Conservation (phyloP, 345 rosid species). For the Brassica napus region Da-Ae NC_063434.1:14126001-14126500, state of each 20-base stretch:
- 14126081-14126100: constrained; percentile 60
- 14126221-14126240: constrained; percentile 70
- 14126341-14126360: background rate
- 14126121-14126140: constrained; percentile 4
- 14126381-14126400: constrained; percentile 59
- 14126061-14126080: constrained; percentile 55
- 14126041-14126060: constrained; percentile 65
- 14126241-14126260: constrained; percentile 62
- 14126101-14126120: constrained; percentile 35
- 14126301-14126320: constrained; percentile 75
- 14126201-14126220: constrained; percentile 60
- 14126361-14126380: background rate
- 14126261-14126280: constrained; percentile 69
- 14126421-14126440: constrained; percentile 83
- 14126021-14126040: constrained; percentile 52
- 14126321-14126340: constrained; percentile 82
- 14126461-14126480: constrained; percentile 45
- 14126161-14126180: constrained; percentile 37
- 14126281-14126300: constrained; percentile 61
- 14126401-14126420: constrained; percentile 67
- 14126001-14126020: constrained; percentile 57
- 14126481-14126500: constrained; percentile 20
- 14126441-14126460: constrained; percentile 62
- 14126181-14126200: constrained; percentile 34
- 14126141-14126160: constrained; percentile 16